Conservation (phyloP, 2,329 filamentous ascomycete genomes). For the Colletotrichum liaoningense region DNA sequence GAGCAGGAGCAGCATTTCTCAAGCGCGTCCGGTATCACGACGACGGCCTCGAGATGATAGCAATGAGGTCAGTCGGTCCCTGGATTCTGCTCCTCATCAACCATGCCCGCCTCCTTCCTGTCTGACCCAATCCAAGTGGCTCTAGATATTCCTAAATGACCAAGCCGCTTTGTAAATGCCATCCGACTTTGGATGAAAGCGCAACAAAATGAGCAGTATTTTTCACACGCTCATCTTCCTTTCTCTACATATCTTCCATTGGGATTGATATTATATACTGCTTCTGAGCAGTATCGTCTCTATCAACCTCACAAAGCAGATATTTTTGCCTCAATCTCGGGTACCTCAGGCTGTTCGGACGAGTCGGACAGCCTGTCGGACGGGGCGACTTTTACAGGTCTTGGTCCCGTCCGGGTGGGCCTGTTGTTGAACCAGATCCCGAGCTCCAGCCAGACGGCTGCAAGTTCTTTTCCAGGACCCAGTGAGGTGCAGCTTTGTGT, state of each 20-base stretch:
- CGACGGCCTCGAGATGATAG: background rate
- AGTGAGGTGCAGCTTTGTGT: constrained; percentile 13
- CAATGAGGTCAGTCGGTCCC: constrained; percentile 7
- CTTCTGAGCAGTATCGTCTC: too few relatives aligned
- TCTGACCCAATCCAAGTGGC: constrained; percentile 8
- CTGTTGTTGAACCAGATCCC: constrained; percentile 24
- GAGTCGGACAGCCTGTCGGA: constrained; percentile 34
- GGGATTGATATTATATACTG: too few relatives aligned
- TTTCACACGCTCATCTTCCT: background rate
- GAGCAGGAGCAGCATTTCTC: background rate
- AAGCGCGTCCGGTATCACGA: constrained; percentile 1
- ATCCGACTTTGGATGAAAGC: constrained; percentile 1
- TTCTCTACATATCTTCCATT: too few relatives aligned
- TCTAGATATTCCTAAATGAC: background rate
- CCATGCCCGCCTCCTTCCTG: background rate
- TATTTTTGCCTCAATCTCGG: constrained; percentile 7
- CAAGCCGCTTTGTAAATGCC: background rate
- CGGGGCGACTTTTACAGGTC: constrained; percentile 28
- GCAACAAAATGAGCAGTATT: background rate
- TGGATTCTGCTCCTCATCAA: background rate
- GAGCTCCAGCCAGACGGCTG: constrained; percentile 24
- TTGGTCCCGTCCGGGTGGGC: constrained; percentile 32
- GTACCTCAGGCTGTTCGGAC: constrained; percentile 17
- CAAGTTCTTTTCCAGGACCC: constrained; percentile 23
- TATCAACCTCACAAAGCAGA: background rate